phyloP scores from a whole-genome alignment of 441 rosid species.

The Iberis amara region DNA sequence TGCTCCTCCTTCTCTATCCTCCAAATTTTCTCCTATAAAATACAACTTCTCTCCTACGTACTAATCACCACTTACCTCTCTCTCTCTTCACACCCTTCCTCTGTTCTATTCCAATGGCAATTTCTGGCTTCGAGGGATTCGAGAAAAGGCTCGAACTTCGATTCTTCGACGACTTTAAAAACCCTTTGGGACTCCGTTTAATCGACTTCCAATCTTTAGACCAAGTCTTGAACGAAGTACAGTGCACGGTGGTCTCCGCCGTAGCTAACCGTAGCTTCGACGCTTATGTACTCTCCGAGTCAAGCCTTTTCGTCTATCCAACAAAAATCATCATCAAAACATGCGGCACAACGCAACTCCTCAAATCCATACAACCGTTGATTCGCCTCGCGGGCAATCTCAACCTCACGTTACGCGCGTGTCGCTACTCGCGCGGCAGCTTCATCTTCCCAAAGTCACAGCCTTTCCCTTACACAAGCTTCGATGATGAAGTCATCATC shows the following conservation, averaged over 20 bases:
- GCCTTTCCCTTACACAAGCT: conserved; percentile 83
- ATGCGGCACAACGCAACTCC: conserved; percentile 93
- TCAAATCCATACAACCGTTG: conserved; percentile 80
- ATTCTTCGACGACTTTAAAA: conserved; percentile 43
- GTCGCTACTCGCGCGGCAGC: conserved; percentile 80
- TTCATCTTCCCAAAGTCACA: conserved; percentile 88
- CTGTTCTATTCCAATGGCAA: conserved; percentile 45
- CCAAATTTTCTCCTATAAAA: conserved; percentile 41
- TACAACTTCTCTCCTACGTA: conserved; percentile 31
- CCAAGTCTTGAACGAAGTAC: conserved; percentile 58
- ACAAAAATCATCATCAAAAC: conserved; percentile 92
- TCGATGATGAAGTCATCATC: conserved; percentile 66
- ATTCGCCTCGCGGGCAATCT: conserved; percentile 50
- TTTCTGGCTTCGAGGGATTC: conserved; percentile 90
- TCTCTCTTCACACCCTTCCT: too few relatives aligned
- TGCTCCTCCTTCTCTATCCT: conserved; percentile 44
- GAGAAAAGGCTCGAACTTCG: conserved; percentile 93
- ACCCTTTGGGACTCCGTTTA: conserved; percentile 61
- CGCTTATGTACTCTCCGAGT: conserved; percentile 89
- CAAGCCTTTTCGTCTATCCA: conserved; percentile 88
- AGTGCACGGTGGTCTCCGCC: conserved; percentile 89
- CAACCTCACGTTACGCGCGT: conserved; percentile 53
- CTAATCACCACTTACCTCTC: conserved; percentile 21
- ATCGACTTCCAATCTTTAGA: conserved; percentile 67
- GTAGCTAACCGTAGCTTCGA: conserved; percentile 74